Conservation (phyloP, 2,329 filamentous ascomycete species). For the Stachybotrys elegans region DNA sequence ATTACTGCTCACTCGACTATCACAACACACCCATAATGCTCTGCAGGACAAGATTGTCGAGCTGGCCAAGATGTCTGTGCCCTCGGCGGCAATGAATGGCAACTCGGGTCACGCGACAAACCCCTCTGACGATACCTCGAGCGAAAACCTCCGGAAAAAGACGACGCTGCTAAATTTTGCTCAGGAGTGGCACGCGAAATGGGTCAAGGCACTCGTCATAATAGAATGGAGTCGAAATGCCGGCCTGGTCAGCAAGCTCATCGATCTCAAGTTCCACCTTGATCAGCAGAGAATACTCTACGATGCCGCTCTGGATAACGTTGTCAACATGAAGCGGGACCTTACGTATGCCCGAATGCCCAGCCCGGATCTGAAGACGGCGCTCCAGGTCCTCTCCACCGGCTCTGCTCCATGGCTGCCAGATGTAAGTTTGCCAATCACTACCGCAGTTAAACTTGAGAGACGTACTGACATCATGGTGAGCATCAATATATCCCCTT, state of each 20-base stretch:
- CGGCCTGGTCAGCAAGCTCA: conserved; percentile 75
- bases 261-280: conserved; percentile 78
- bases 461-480: conserved; percentile 27
- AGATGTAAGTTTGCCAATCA: conserved; percentile 54
- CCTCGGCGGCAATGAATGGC: conserved; percentile 45
- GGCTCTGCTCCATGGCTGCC: conserved; percentile 75
- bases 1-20: conserved; percentile 69
- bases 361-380: conserved; percentile 87
- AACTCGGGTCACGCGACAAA: conserved; percentile 28
- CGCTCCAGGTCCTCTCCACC: conserved; percentile 76
- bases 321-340: conserved; percentile 69
- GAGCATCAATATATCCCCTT: conserved; percentile 74
- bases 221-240: conserved; percentile 83
- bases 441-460: not conserved
- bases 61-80: conserved; percentile 63
- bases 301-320: conserved; percentile 52
- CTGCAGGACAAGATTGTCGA: conserved; percentile 65
- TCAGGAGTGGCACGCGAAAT: conserved; percentile 75
- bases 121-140: conserved; percentile 50
- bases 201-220: conserved; percentile 88
- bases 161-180: conserved; percentile 69
- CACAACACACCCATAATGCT: conserved; percentile 77
- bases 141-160: conserved; percentile 73
- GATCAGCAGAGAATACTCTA: conserved; percentile 58
- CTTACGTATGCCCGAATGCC: conserved; percentile 71